Evolutionary conservation across 257 asterid species (phyloP).

Genomic region (Primulina tabacum): DNA sequence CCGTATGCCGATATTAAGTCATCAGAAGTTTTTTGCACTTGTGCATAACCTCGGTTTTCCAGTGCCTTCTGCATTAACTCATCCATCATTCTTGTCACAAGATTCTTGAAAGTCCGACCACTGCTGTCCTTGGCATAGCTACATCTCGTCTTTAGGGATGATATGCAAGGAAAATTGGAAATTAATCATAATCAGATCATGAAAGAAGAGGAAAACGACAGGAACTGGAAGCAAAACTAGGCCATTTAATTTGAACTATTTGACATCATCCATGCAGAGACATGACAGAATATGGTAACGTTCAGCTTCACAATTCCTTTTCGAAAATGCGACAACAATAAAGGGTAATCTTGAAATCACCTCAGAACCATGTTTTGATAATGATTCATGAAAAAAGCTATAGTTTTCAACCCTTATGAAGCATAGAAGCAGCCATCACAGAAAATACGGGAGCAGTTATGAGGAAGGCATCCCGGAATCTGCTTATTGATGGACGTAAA

Average conservation of each 20-base stretch:
- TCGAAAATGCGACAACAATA: neutral
- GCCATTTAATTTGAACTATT: neutral
- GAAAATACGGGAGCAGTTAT: slow-evolving; percentile 14
- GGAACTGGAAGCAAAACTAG: neutral
- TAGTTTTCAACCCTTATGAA: slow-evolving; percentile 23
- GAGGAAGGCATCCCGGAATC: slow-evolving; percentile 24
- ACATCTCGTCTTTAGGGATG: slow-evolving; percentile 19
- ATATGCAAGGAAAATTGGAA: slow-evolving; percentile 2
- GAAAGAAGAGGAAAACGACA: too few species aligned
- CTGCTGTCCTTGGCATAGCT: slow-evolving; percentile 20
- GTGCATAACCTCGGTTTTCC: slow-evolving; percentile 19
- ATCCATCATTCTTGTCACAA: slow-evolving; percentile 15
- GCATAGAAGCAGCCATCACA: slow-evolving; percentile 18
- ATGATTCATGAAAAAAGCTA: slow-evolving; percentile 20
- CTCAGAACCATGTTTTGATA: slow-evolving; percentile 7
- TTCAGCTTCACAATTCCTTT: neutral
- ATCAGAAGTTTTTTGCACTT: slow-evolving; percentile 10
- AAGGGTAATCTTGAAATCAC: slow-evolving; percentile 10
- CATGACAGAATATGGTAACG: neutral
- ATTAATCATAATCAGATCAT: too few species aligned
- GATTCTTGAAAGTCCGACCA: slow-evolving; percentile 4
- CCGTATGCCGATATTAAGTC: slow-evolving; percentile 14
- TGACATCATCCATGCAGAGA: too few species aligned
- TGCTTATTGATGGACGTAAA: slow-evolving; percentile 13
- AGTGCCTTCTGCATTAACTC: slow-evolving; percentile 5